Evolutionary conservation across 106 monocot genomes (phyloP).

Genomic region (Dioscorea zingiberensis): DNA sequence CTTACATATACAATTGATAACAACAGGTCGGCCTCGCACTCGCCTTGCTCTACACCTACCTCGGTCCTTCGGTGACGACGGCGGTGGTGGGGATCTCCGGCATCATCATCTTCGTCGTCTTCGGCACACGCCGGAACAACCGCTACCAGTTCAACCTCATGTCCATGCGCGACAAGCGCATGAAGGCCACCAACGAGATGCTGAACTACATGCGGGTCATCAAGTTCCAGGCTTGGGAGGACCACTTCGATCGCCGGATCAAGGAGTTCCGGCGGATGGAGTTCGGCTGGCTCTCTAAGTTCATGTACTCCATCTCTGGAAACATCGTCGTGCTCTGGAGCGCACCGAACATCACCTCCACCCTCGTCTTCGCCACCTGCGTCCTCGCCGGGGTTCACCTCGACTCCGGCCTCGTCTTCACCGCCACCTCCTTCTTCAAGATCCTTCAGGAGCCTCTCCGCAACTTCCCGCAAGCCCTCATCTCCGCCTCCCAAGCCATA

Average conservation of each 20-base stretch:
- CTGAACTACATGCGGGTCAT: slow-evolving; percentile 87
- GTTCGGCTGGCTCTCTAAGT: slow-evolving; percentile 62
- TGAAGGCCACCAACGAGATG: slow-evolving; percentile 98
- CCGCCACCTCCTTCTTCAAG: slow-evolving; percentile 83
- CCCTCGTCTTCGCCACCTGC: slow-evolving; percentile 75
- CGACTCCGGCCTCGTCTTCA: slow-evolving; percentile 77
- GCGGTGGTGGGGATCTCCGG: slow-evolving; percentile 26
- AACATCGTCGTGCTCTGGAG: slow-evolving; percentile 77
- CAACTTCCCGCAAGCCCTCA: slow-evolving; percentile 91
- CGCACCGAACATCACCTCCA: slow-evolving; percentile 58
- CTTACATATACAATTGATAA: no score
- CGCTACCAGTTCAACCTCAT: slow-evolving; percentile 68
- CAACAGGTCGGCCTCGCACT: slow-evolving; percentile 39
- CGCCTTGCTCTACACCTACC: slow-evolving; percentile 47
- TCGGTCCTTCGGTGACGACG: slow-evolving; percentile 52
- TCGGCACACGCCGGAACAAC: slow-evolving; percentile 42
- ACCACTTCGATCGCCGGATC: slow-evolving; percentile 62
- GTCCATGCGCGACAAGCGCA: slow-evolving; percentile 82
- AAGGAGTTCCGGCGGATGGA: slow-evolving; percentile 44
- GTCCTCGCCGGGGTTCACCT: slow-evolving; percentile 44
- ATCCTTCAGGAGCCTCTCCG: slow-evolving; percentile 84
- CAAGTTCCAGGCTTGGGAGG: slow-evolving; percentile 96
- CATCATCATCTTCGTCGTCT: slow-evolving; percentile 36
- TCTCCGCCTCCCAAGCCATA: slow-evolving; percentile 69
- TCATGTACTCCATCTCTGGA: slow-evolving; percentile 78